phyloP scores from a whole-genome alignment of 371 early-diverging fungal species.

The Funneliformis caledonium region DNA sequence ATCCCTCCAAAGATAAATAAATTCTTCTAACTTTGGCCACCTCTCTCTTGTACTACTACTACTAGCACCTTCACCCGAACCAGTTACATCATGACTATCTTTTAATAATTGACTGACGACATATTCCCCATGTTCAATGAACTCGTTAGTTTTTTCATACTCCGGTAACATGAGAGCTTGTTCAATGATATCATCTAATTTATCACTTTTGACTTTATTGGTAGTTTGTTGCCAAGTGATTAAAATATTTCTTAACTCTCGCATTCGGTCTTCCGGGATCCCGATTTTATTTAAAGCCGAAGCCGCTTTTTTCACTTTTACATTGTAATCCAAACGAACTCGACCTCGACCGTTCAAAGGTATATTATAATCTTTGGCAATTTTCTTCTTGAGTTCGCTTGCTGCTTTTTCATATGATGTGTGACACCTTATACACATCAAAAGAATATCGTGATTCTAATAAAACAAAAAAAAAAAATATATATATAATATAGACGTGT shows the following conservation, averaged over 20 bases:
- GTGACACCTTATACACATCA: conserved; percentile 10
- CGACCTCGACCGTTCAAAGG: not conserved
- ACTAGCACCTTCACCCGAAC: not conserved
- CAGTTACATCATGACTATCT: not conserved
- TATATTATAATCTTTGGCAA: not conserved
- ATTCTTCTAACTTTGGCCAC: conserved; percentile 3
- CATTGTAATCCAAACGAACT: not conserved
- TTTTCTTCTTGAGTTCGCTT: not conserved
- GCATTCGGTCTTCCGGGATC: conserved; percentile 9
- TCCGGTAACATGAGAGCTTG: not conserved
- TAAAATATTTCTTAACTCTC: conserved; percentile 9
- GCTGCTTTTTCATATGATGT: conserved; percentile 7
- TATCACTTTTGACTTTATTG: not conserved
- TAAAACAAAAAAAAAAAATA: conserved; percentile 7
- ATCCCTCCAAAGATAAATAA: not conserved
- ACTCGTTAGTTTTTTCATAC: not conserved
- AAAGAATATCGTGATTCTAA: conserved; percentile 22
- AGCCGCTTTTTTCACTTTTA: conserved; percentile 24
- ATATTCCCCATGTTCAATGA: conserved; percentile 14
- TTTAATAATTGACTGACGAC: conserved; percentile 6
- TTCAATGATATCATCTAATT: not conserved
- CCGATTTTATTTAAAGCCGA: not conserved
- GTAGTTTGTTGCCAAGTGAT: not conserved
- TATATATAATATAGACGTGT: conserved; percentile 41
- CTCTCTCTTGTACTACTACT: not conserved